phyloP scores from a whole-genome alignment of 2,329 filamentous ascomycete species.

The Stagonosporopsis chrysanthemi region DNA sequence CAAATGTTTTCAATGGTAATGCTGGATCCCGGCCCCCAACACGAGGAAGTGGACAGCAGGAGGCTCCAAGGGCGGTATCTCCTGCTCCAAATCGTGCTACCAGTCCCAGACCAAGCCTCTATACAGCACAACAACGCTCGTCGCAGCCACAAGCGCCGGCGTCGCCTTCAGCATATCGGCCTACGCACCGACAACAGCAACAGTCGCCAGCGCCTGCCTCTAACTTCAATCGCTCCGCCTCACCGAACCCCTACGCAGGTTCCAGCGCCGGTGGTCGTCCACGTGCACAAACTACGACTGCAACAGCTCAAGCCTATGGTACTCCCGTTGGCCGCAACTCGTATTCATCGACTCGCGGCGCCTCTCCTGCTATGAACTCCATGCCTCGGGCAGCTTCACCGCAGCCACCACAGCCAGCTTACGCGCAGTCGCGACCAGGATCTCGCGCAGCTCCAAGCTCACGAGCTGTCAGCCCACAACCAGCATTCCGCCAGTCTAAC shows the following conservation, averaged over 20 bases:
- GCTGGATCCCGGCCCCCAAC: constrained; percentile 64
- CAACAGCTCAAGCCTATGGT: constrained; percentile 44
- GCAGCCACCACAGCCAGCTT: constrained; percentile 52
- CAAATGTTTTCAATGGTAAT: constrained; percentile 72
- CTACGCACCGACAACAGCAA: constrained; percentile 19
- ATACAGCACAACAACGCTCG: constrained; percentile 34
- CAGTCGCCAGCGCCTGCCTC: constrained; percentile 24
- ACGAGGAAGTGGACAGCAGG: constrained; percentile 56
- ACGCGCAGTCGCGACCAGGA: constrained; percentile 38
- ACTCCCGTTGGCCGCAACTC: constrained; percentile 43
- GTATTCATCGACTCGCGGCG: constrained; percentile 49
- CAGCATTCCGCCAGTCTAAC: constrained; percentile 58
- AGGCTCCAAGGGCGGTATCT: constrained; percentile 63
- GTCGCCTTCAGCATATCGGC: constrained; percentile 17
- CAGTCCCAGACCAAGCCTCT: constrained; percentile 65
- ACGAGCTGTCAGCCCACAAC: constrained; percentile 61
- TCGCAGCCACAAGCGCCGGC: constrained; percentile 25
- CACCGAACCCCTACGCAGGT: constrained; percentile 69
- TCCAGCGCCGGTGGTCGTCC: constrained; percentile 42
- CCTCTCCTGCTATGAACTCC: constrained; percentile 49
- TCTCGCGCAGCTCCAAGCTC: constrained; percentile 46
- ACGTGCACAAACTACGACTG: constrained; percentile 50
- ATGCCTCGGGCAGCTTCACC: constrained; percentile 53
- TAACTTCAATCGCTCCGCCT: constrained; percentile 44
- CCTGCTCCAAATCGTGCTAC: constrained; percentile 69